These are phyloP conservation scores for Penicillium sp. DNA, from an alignment of 2,329 filamentous ascomycete species.

Conservation along the genomic window DNA sequence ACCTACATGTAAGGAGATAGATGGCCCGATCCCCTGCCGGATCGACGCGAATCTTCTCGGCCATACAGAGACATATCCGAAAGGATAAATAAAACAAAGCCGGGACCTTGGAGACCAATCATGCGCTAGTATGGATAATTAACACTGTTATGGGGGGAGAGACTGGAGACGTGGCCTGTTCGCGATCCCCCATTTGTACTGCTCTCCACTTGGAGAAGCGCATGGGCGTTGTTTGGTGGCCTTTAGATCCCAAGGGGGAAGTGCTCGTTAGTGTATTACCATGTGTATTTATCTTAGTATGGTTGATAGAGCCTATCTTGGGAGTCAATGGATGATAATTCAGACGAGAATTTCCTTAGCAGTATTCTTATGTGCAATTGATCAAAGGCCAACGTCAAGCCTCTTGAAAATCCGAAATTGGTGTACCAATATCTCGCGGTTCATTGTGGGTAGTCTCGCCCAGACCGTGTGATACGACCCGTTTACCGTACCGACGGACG, in stretches of 20 bases:
- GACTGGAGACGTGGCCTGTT: slow-evolving; percentile 29
- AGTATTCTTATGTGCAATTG: neutral
- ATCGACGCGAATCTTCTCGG: slow-evolving; percentile 14
- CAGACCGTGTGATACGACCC: slow-evolving; percentile 1
- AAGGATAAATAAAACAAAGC: neutral
- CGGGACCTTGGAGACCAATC: neutral
- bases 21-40: slow-evolving; percentile 17
- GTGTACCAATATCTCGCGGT: neutral
- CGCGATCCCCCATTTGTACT: slow-evolving; percentile 7
- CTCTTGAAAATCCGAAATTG: neutral
- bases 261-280: neutral
- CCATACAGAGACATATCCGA: neutral
- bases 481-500: slow-evolving; percentile 2
- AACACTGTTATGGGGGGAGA: slow-evolving; percentile 6
- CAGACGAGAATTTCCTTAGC: neutral
- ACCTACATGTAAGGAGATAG: slow-evolving; percentile 19
- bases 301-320: neutral
- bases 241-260: slow-evolving; percentile 1
- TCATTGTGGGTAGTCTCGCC: neutral
- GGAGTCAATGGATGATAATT: neutral
- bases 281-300: neutral
- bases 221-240: slow-evolving; percentile 4
- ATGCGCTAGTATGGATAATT: neutral
- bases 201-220: slow-evolving; percentile 9
- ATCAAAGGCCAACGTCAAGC: neutral